These are phyloP conservation scores for Patellifolia procumbens DNA, from an alignment of 179 eudicot species.

Conservation along the genomic window DNA sequence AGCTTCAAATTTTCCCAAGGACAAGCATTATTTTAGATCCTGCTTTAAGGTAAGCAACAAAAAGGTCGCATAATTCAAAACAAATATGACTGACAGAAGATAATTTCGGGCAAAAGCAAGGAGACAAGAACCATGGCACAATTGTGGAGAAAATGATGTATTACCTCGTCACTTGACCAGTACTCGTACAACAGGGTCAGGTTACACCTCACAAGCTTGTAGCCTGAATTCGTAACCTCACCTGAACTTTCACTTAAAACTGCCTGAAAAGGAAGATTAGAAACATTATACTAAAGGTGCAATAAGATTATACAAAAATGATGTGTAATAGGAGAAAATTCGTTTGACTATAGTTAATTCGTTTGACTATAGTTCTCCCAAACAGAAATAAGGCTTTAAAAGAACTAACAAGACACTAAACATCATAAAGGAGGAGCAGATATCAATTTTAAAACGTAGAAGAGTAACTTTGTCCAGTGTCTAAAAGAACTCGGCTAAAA, in stretches of 20 bases:
- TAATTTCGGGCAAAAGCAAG: not conserved
- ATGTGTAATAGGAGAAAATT: not conserved
- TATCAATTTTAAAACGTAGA: not conserved
- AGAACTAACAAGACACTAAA: not conserved
- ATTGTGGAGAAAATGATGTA: not conserved
- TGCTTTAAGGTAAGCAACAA: not conserved
- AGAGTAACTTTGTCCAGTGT: not conserved
- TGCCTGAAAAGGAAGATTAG: conserved; percentile 40
- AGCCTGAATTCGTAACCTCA: conserved; percentile 27
- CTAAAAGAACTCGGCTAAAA: not conserved
- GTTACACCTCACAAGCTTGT: conserved; percentile 65
- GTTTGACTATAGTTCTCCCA: not conserved
- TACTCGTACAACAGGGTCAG: conserved; percentile 63
- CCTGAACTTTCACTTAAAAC: conserved; percentile 42
- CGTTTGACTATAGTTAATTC: not conserved
- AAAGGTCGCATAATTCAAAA: not conserved
- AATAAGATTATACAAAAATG: not conserved
- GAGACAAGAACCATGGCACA: not conserved
- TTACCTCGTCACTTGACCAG: conserved; percentile 76
- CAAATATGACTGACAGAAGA: not conserved
- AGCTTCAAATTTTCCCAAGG: not conserved
- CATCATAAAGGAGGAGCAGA: not conserved
- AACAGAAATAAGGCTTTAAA: not conserved
- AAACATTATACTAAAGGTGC: not conserved
- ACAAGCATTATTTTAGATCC: not conserved